Evolutionary conservation across 192 early-diverging fungal genomes (phyloP).

Genomic region (Entrophospora sp.): DNA sequence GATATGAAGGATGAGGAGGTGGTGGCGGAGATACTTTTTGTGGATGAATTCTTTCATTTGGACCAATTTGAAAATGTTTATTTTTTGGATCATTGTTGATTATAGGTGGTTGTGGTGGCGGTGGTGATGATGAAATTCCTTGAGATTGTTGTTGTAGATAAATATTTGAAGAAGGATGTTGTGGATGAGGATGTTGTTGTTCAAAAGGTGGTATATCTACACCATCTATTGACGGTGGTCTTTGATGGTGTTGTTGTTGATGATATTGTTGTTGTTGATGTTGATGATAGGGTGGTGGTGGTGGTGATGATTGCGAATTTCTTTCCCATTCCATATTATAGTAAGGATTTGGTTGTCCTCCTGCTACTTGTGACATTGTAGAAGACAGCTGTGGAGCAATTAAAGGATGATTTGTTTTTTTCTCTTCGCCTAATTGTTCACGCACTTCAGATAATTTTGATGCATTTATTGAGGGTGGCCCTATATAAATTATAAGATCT

Average conservation of each 20-base stretch:
- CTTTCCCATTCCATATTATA: constrained; percentile 4
- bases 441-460: background rate
- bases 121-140: background rate
- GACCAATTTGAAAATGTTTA: background rate
- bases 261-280: background rate
- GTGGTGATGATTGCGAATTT: too few relatives aligned
- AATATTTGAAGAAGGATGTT: background rate
- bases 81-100: background rate
- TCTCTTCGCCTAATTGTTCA: background rate
- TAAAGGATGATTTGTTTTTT: background rate
- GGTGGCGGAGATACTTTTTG: background rate
- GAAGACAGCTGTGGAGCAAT: background rate
- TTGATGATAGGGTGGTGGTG: too few relatives aligned
- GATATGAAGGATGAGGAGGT: background rate
- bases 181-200: background rate
- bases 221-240: too few relatives aligned
- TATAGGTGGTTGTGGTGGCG: too few relatives aligned
- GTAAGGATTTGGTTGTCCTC: too few relatives aligned
- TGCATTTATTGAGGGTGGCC: background rate
- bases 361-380: background rate
- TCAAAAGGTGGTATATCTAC: background rate
- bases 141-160: background rate
- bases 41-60: background rate
- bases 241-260: background rate
- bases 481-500: too few relatives aligned